These are phyloP conservation scores for Termitomyces sp. DNA, from an alignment of 768 basidiomycete genomes.

Conservation along the genomic window DNA sequence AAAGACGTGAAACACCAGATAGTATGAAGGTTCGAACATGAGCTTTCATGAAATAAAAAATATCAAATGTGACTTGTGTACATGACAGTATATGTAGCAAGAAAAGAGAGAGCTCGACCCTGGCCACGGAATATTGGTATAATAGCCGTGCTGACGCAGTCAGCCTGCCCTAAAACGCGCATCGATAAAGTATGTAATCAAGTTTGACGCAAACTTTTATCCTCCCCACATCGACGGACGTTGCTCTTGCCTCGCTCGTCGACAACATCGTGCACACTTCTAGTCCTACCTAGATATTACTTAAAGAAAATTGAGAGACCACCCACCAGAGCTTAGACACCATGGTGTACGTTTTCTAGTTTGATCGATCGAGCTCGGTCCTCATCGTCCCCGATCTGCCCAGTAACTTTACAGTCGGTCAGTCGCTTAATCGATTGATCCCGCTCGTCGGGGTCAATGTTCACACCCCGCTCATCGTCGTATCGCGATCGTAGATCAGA, in stretches of 20 bases:
- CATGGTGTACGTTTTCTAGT: slow-evolving; percentile 73
- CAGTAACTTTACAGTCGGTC: slow-evolving; percentile 89
- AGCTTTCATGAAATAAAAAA: background rate
- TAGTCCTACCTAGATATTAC: slow-evolving; percentile 23
- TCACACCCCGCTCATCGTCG: background rate
- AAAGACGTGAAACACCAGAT: background rate
- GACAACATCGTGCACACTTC: slow-evolving; percentile 27
- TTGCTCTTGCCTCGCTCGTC: slow-evolving; percentile 20
- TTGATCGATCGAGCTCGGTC: slow-evolving; percentile 14
- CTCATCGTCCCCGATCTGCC: slow-evolving; percentile 29
- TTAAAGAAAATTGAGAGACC: slow-evolving; percentile 19
- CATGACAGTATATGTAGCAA: background rate
- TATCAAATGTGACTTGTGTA: background rate
- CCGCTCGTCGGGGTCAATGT: slow-evolving; percentile 3
- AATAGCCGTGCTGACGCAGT: background rate
- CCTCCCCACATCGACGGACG: slow-evolving; percentile 34
- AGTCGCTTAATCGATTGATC: slow-evolving; percentile 29
- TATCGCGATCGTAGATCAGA: slow-evolving; percentile 58
- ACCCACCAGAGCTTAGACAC: slow-evolving; percentile 43
- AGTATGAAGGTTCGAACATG: background rate
- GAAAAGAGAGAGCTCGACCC: background rate
- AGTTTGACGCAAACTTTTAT: slow-evolving; percentile 30
- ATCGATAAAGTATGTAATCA: slow-evolving; percentile 39
- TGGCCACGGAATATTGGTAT: background rate
- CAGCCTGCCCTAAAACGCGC: slow-evolving; percentile 35